phyloP scores from a whole-genome alignment of 2,329 filamentous ascomycete genomes.

The Beauveria pseudobassiana region DNA sequence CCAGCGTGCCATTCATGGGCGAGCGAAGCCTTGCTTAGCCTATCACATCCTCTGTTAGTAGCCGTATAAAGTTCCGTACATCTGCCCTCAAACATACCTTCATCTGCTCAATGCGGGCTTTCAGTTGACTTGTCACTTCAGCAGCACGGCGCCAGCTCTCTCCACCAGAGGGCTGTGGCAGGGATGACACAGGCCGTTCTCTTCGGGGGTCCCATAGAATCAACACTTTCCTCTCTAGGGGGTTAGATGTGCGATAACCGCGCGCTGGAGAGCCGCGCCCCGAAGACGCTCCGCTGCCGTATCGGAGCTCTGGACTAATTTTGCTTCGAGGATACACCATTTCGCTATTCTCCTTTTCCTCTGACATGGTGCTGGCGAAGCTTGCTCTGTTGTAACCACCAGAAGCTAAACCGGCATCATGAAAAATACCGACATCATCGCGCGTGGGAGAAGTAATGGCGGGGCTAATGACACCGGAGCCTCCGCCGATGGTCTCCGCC shows the following conservation, averaged over 20 bases:
- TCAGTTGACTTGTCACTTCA: constrained; percentile 94
- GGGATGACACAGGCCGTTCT: constrained; percentile 28
- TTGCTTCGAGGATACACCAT: constrained; percentile 40
- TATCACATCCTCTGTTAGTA: constrained; percentile 16
- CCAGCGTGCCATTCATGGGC: constrained; percentile 17
- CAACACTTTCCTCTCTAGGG: constrained; percentile 27
- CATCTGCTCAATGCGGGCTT: constrained; percentile 98
- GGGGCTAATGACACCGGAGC: constrained; percentile 32
- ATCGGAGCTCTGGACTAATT: constrained; percentile 48
- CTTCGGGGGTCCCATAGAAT: constrained; percentile 21
- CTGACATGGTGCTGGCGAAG: constrained; percentile 58
- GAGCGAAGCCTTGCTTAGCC: constrained; percentile 23
- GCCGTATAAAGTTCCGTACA: too few species aligned
- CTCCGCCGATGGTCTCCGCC: constrained; percentile 43
- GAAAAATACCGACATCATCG: constrained; percentile 55
- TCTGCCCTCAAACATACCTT: constrained; percentile 47
- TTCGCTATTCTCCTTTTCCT: constrained; percentile 71
- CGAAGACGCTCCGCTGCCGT: constrained; percentile 44
- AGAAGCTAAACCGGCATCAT: constrained; percentile 38
- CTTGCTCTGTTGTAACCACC: constrained; percentile 47
- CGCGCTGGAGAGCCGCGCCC: constrained; percentile 53
- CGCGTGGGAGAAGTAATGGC: constrained; percentile 43
- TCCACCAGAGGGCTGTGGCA: constrained; percentile 27
- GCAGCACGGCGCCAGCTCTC: constrained; percentile 97
- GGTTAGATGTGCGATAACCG: constrained; percentile 37